Evolutionary conservation across 441 rosid species (phyloP).

Genomic region (Capsella rubella): DNA sequence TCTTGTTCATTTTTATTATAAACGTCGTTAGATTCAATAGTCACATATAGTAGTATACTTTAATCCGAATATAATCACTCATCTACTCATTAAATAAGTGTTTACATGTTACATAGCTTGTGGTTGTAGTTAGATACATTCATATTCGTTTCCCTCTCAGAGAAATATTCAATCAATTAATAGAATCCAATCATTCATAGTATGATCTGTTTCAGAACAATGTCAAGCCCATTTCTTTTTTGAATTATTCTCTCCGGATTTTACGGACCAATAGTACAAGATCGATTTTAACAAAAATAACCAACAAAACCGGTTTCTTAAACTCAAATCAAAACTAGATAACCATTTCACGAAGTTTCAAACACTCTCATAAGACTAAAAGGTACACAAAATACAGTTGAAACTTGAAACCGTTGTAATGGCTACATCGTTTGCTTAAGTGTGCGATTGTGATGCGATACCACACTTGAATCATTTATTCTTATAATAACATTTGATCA

Average conservation of each 20-base stretch:
- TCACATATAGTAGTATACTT: constrained; percentile 8
- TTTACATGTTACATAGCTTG: constrained; percentile 16
- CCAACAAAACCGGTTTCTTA: background rate
- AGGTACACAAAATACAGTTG: constrained; percentile 15
- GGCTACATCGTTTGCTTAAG: constrained; percentile 23
- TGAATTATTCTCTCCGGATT: constrained; percentile 13
- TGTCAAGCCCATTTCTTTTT: constrained; percentile 30
- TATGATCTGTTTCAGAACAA: constrained; percentile 42
- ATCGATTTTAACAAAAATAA: background rate
- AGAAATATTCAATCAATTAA: constrained; percentile 21
- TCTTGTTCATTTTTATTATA: constrained; percentile 18
- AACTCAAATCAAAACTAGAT: constrained; percentile 13
- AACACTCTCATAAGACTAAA: background rate
- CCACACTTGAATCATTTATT: constrained; percentile 29
- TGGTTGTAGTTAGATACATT: constrained; percentile 21
- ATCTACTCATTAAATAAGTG: constrained; percentile 10
- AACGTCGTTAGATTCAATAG: constrained; percentile 29
- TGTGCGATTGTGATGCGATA: constrained; percentile 34
- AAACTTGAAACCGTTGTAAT: constrained; percentile 30
- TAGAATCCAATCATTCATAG: constrained; percentile 38
- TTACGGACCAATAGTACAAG: constrained; percentile 3
- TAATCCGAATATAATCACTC: constrained; percentile 13
- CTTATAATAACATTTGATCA: constrained; percentile 14
- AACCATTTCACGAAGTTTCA: background rate
- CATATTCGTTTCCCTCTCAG: constrained; percentile 18